phyloP scores from a whole-genome alignment of 2,329 filamentous ascomycete genomes.

The Colletotrichum destructivum region DNA sequence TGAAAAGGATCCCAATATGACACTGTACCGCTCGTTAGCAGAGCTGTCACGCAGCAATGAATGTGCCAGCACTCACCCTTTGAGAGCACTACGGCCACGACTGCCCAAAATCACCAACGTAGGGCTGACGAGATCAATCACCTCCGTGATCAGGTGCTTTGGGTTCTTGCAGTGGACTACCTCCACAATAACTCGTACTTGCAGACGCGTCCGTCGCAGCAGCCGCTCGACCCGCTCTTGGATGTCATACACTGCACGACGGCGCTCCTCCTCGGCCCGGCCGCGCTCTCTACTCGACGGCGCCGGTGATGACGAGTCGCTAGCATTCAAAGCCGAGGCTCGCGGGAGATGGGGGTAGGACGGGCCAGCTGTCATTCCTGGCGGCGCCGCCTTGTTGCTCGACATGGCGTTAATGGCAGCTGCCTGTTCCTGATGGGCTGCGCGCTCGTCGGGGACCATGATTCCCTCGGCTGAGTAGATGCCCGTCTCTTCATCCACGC shows the following conservation, averaged over 20 bases:
- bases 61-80: constrained; percentile 76
- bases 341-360: constrained; percentile 50
- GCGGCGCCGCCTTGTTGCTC: constrained; percentile 54
- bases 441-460: constrained; percentile 79
- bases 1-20: constrained; percentile 94
- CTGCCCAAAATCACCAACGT: constrained; percentile 95
- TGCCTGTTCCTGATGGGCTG: constrained; percentile 82
- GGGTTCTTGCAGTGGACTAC: constrained; percentile 99
- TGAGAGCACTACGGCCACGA: constrained; percentile 90
- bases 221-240: constrained; percentile 88
- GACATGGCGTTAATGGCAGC: constrained; percentile 78
- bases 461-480: constrained; percentile 65
- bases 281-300: constrained; percentile 65
- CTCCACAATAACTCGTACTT: constrained; percentile 94
- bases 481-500: constrained; percentile 87
- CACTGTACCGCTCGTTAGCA: constrained; percentile 69
- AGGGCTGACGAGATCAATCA: constrained; percentile 93
- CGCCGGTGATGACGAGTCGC: constrained; percentile 60
- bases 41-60: not conserved
- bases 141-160: constrained; percentile 95
- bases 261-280: constrained; percentile 83
- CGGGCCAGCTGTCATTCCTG: constrained; percentile 46
- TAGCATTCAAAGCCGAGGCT: constrained; percentile 55
- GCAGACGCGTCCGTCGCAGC: constrained; percentile 89
- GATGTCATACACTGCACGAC: constrained; percentile 85